Evolutionary conservation across 2,329 filamentous ascomycete species (phyloP).

Genomic region (Neocucurbitaria cava): DNA sequence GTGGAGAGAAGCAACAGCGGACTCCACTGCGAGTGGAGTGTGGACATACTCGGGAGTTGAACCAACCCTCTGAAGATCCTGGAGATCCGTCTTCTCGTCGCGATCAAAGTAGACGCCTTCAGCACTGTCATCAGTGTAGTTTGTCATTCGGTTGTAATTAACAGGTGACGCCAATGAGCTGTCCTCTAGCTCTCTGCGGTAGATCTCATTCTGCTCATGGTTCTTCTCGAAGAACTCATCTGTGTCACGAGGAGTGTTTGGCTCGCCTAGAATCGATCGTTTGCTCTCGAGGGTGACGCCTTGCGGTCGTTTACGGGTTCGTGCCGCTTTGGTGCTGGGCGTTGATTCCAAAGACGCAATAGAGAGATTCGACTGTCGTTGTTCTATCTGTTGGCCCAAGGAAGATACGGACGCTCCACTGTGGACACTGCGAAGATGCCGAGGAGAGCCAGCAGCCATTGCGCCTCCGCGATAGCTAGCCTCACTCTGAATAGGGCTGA

Average conservation of each 20-base stretch:
- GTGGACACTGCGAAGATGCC: slow-evolving; percentile 55
- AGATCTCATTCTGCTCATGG: slow-evolving; percentile 67
- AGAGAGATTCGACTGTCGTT: slow-evolving; percentile 63
- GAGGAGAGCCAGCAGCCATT: slow-evolving; percentile 47
- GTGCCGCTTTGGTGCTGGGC: slow-evolving; percentile 63
- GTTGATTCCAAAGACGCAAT: slow-evolving; percentile 65
- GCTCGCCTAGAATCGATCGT: slow-evolving; percentile 54
- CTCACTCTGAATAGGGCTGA: slow-evolving; percentile 92
- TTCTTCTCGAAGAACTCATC: slow-evolving; percentile 61
- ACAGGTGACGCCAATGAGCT: slow-evolving; percentile 56
- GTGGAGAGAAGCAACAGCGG: slow-evolving; percentile 87
- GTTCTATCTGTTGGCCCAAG: slow-evolving; percentile 63
- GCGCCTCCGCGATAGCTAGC: slow-evolving; percentile 69
- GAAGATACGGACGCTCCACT: slow-evolving; percentile 64
- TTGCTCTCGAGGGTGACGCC: slow-evolving; percentile 61
- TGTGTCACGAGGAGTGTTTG: slow-evolving; percentile 47
- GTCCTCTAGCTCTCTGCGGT: slow-evolving; percentile 55
- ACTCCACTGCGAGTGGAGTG: slow-evolving; percentile 77
- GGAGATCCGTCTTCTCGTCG: slow-evolving; percentile 61
- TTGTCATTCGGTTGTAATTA: slow-evolving; percentile 60
- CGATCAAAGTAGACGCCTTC: slow-evolving; percentile 62
- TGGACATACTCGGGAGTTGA: slow-evolving; percentile 80
- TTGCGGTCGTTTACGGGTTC: slow-evolving; percentile 60
- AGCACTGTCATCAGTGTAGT: slow-evolving; percentile 63
- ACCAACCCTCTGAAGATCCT: slow-evolving; percentile 73